phyloP scores from a whole-genome alignment of 2,329 filamentous ascomycete genomes.

The Elsinoe necatrix region DNA sequence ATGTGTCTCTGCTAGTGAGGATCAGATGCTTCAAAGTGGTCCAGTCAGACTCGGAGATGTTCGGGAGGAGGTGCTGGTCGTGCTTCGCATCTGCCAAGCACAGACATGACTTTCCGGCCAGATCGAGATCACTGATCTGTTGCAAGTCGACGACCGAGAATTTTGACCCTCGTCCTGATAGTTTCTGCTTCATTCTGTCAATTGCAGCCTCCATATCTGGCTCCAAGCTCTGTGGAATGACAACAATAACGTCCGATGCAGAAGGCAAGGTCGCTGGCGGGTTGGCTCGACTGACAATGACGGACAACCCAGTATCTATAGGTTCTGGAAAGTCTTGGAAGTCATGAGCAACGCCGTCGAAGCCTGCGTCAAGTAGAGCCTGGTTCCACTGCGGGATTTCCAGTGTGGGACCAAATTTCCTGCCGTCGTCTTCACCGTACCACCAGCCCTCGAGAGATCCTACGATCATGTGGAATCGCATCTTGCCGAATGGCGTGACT shows the following conservation, averaged over 20 bases:
- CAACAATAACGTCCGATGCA: background rate
- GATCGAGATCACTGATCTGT: background rate
- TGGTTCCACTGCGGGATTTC: background rate
- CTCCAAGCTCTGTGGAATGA: background rate
- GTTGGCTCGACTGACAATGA: background rate
- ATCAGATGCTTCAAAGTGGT: background rate
- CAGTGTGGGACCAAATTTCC: constrained; percentile 15
- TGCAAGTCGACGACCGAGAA: background rate
- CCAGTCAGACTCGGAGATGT: background rate
- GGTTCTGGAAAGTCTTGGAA: background rate
- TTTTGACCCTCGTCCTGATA: background rate
- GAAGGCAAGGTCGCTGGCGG: background rate
- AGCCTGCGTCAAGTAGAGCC: background rate
- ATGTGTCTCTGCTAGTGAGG: background rate
- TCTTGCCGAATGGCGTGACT: constrained; percentile 16
- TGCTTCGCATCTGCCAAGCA: background rate
- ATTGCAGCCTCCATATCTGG: background rate
- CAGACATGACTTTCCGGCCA: background rate
- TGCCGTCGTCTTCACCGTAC: constrained; percentile 24
- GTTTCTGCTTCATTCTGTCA: background rate
- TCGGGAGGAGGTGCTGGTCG: background rate
- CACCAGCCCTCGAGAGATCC: constrained; percentile 35
- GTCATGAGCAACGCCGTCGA: background rate
- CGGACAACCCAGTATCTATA: background rate
- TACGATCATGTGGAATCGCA: constrained; percentile 24